Base-by-base conservation (phyloP, 164 flowering plant genomes). In the Sextonia rubra region DNA sequence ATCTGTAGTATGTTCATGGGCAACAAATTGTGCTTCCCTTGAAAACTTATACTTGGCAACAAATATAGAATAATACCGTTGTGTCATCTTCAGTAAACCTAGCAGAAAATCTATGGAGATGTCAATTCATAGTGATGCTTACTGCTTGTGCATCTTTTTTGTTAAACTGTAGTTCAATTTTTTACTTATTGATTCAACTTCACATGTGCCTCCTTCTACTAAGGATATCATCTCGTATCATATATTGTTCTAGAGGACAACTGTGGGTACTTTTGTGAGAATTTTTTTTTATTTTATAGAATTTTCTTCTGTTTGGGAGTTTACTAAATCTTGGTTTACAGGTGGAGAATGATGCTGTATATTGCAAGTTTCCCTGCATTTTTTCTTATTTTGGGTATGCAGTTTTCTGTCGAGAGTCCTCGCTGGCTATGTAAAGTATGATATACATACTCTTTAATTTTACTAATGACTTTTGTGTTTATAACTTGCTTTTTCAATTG, bases 381-480 rank as follows among this genome's bases (percentile, higher is more conserved):
- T 68, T 29, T 83, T 69, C 78, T 92, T 69, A 71, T 82, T 23
- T 72, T 86, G 69, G 94, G 96, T 55, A 87, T 92, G 97, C 94
- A 92, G 85, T 92, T 88, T 83, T 78, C 94, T 63, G 97, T 86
- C 7, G 97, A 92, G n/a, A 92, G 97, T 76, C 96, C 97, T 49
- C 96, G 96, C 60, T 92, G 96, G 97, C 84, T 90, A 64, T 88
- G 87, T 74, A 92, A 89, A 77, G 97, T 92, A 87, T 63, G 85
- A 61, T 29, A 20, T 44, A n/a, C 22, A 18, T n/a, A 22, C 8
- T 29, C 23, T 14, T 0, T 58, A 52, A 68, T 4, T 24, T 14
- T 47, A 32, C 23, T 47, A 22, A 20, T 68, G 56, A 68, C 47
- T 24, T 47, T 66, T 47, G 9, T 66, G 22, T 22, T 6, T 4